Percentiles rank a stretch among this genome's conserved stretches.
Conservation (phyloP, 78 protist genomes). For the Protostelium mycophagum region DNA sequence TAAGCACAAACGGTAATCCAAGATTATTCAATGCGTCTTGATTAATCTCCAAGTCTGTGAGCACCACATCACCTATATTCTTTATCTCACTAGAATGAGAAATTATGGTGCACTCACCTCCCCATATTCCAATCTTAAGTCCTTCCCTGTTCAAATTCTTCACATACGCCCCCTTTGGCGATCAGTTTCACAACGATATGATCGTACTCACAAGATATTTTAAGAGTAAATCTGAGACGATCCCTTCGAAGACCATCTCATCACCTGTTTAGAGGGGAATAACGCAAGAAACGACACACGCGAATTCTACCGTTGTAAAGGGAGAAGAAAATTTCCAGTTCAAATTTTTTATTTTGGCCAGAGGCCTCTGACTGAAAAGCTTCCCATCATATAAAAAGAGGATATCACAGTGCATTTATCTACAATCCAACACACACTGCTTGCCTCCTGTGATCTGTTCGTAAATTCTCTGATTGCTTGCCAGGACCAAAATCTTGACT, state of each 20-base stretch:
- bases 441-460: no score
- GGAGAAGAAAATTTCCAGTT: no score
- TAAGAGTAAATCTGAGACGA: slow-evolving; percentile 53
- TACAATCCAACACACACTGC: no score
- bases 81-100: not conserved
- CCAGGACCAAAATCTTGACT: no score
- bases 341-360: no score
- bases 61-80: slow-evolving; percentile 27
- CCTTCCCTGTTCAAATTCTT: slow-evolving; percentile 58
- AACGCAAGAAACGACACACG: no score
- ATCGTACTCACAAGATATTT: not conserved
- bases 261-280: no score
- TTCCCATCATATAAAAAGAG: no score
- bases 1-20: slow-evolving; percentile 28
- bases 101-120: slow-evolving; percentile 5
- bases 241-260: slow-evolving; percentile 68
- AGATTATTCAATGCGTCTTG: slow-evolving; percentile 52
- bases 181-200: not conserved
- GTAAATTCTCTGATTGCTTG: no score
- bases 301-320: no score
- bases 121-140: slow-evolving; percentile 56
- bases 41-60: slow-evolving; percentile 40
- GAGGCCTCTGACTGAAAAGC: no score
- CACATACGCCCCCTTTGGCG: slow-evolving; percentile 62
- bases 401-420: no score